A percentile compares a stretch with the other conserved stretches of the same genome.
phyloP scores from a whole-genome alignment of 768 basidiomycete species.

The Heimioporus sp. region DNA sequence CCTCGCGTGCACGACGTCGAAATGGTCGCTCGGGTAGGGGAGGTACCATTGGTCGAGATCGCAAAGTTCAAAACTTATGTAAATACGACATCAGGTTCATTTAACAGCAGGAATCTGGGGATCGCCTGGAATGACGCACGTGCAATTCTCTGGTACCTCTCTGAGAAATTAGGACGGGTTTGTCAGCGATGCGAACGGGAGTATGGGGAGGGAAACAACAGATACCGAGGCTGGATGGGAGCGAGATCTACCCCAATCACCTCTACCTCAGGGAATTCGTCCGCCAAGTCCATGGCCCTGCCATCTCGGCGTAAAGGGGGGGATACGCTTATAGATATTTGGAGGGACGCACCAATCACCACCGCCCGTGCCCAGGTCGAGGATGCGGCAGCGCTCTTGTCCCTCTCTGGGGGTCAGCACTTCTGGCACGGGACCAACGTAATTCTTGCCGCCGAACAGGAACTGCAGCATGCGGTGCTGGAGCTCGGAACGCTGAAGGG shows the following conservation, averaged over 20 bases:
- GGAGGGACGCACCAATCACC: constrained; percentile 51
- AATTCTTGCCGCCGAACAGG: constrained; percentile 60
- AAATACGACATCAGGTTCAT: constrained; percentile 1
- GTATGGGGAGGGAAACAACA: not conserved
- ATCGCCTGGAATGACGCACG: constrained; percentile 43
- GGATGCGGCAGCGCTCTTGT: constrained; percentile 39
- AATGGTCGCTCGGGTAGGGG: constrained; percentile 61
- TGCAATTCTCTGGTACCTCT: constrained; percentile 68
- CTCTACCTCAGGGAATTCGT: constrained; percentile 65
- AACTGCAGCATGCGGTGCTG: constrained; percentile 68
- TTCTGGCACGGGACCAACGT: constrained; percentile 62
- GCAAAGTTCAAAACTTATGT: constrained; percentile 64
- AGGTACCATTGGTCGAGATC: constrained; percentile 59
- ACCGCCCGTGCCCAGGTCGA: constrained; percentile 69
- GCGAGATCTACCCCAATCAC: constrained; percentile 72
- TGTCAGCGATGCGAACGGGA: constrained; percentile 12
- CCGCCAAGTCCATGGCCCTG: constrained; percentile 74
- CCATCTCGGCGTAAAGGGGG: not conserved
- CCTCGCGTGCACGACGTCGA: constrained; percentile 70
- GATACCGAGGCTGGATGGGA: constrained; percentile 68
- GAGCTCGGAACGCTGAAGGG: constrained; percentile 54
- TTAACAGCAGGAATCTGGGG: not conserved
- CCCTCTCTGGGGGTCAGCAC: constrained; percentile 42
- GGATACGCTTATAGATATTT: not conserved
- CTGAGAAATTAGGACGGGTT: constrained; percentile 32